phyloP scores from a whole-genome alignment of 2,329 filamentous ascomycete genomes.

The Paecilomyces niveus region DNA sequence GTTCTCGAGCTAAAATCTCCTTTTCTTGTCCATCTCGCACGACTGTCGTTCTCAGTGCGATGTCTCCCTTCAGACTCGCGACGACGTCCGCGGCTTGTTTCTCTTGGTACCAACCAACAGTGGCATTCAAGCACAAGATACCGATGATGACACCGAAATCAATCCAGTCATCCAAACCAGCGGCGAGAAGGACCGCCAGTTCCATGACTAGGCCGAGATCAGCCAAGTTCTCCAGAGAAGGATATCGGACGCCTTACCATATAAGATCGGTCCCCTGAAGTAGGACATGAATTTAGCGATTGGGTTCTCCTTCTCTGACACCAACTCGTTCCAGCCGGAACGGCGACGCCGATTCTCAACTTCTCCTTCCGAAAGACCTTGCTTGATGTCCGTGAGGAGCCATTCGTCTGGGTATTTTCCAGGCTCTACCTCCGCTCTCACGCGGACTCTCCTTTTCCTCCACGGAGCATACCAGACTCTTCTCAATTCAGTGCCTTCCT shows the following conservation, averaged over 20 bases:
- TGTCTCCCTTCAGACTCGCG: constrained; percentile 68
- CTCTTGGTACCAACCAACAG: constrained; percentile 75
- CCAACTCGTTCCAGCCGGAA: constrained; percentile 65
- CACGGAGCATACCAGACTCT: constrained; percentile 57
- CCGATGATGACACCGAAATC: constrained; percentile 73
- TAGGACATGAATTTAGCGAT: constrained; percentile 67
- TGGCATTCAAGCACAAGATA: constrained; percentile 66
- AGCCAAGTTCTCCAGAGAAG: constrained; percentile 5
- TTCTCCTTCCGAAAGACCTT: constrained; percentile 53
- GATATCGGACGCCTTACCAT: constrained; percentile 49
- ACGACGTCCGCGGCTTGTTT: constrained; percentile 75
- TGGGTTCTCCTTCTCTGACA: constrained; percentile 71
- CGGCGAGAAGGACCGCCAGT: constrained; percentile 64
- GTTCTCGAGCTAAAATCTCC: constrained; percentile 62
- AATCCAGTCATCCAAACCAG: constrained; percentile 67
- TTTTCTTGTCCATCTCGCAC: constrained; percentile 60
- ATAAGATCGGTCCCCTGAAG: constrained; percentile 69
- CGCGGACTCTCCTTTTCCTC: constrained; percentile 27
- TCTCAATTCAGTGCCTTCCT: constrained; percentile 40
- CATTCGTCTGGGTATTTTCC: constrained; percentile 55
- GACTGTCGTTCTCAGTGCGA: constrained; percentile 64
- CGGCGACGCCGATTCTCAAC: constrained; percentile 57
- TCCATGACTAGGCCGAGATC: constrained; percentile 53
- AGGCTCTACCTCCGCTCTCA: constrained; percentile 16
- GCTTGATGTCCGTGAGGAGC: constrained; percentile 61